Conservation (phyloP, 2,329 filamentous ascomycete species). For the Pseudocercospora cruenta region DNA sequence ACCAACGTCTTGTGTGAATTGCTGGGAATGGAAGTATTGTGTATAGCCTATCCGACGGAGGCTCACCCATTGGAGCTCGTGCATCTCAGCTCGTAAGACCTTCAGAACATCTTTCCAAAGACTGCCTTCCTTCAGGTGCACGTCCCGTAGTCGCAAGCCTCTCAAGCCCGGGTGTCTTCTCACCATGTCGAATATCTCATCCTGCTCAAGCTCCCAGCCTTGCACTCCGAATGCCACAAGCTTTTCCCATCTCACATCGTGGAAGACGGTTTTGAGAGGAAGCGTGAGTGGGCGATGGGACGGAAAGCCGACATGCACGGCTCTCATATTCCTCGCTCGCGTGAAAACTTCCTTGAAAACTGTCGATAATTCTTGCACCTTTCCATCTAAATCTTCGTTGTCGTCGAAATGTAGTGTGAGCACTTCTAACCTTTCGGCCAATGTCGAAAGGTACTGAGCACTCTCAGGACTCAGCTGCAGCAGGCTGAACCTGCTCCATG, state of each 20-base stretch:
- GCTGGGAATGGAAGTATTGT: constrained; percentile 53
- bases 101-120: constrained; percentile 64
- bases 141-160: constrained; percentile 62
- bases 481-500: constrained; percentile 63
- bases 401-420: constrained; percentile 68
- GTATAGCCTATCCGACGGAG: constrained; percentile 65
- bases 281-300: constrained; percentile 60
- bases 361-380: constrained; percentile 60
- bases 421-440: constrained; percentile 62
- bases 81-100: constrained; percentile 60
- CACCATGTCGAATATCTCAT: constrained; percentile 63
- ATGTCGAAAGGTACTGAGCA: constrained; percentile 55
- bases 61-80: constrained; percentile 63
- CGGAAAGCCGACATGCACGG: constrained; percentile 68
- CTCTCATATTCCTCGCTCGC: constrained; percentile 62
- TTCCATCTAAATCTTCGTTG: constrained; percentile 58
- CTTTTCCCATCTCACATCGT: constrained; percentile 63
- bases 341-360: constrained; percentile 63
- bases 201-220: constrained; percentile 63
- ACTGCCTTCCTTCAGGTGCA: constrained; percentile 64
- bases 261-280: constrained; percentile 64
- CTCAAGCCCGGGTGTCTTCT: constrained; percentile 60
- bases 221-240: constrained; percentile 67
- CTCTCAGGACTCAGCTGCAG: constrained; percentile 66
- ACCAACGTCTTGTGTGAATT: constrained; percentile 45